A percentile compares a stretch with the other conserved stretches of the same genome.
phyloP scores from a whole-genome alignment of 164 flowering plant genomes.

The Nymphaea thermarum region DNA sequence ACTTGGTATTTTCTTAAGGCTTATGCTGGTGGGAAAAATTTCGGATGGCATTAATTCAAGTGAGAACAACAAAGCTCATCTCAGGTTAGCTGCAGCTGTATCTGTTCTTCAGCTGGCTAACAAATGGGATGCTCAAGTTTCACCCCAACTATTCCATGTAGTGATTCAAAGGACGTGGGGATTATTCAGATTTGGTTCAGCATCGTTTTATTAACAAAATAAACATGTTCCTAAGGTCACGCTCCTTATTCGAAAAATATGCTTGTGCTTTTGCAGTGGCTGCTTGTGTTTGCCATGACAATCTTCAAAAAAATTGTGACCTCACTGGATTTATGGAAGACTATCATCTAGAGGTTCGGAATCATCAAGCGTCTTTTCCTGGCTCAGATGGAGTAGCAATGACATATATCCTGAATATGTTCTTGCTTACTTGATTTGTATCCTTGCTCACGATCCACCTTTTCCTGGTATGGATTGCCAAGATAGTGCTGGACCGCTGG shows the following conservation, averaged over 20 bases:
- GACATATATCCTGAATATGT: conserved; percentile 55
- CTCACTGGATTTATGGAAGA: conserved; percentile 58
- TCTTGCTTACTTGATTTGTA: conserved; percentile 62
- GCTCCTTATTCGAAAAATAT: conserved; percentile 50
- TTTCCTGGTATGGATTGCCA: conserved; percentile 45
- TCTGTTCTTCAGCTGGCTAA: conserved; percentile 70
- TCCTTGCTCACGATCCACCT: conserved; percentile 65
- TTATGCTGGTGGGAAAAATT: conserved; percentile 30
- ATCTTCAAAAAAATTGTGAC: conserved; percentile 47
- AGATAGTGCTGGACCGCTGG: conserved; percentile 39
- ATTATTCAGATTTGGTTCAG: conserved; percentile 36
- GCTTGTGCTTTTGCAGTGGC: conserved; percentile 81
- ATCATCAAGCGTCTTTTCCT: conserved; percentile 21
- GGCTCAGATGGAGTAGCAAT: conserved; percentile 21
- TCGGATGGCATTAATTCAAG: conserved; percentile 21
- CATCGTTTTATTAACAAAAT: conserved; percentile 45
- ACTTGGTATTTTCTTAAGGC: conserved; percentile 33
- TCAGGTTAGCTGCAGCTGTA: conserved; percentile 84
- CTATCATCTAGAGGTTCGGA: conserved; percentile 33
- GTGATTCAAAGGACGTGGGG: conserved; percentile 62
- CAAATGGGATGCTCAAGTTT: conserved; percentile 77
- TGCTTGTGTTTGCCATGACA: conserved; percentile 35
- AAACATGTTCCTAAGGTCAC: conserved; percentile 51
- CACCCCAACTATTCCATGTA: conserved; percentile 44
- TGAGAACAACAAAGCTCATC: conserved; percentile 35